Base-by-base conservation (phyloP, 805 yeast genomes). In the Komagataella mondaviorum region DNA sequence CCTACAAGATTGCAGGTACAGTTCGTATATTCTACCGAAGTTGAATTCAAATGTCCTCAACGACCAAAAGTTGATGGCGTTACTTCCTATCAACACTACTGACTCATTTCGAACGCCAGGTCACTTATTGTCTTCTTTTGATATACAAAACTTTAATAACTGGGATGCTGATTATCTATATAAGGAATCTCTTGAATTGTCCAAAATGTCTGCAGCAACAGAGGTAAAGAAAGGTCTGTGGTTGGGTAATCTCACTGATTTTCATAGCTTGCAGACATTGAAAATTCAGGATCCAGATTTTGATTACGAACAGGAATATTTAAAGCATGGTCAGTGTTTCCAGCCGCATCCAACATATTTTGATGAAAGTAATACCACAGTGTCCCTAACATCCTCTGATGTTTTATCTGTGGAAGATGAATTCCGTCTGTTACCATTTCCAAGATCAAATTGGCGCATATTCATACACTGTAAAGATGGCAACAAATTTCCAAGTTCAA, bases 161-260 rank as follows among this genome's bases (percentile, higher is more conserved):
- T 84, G 89, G 88, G 86, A 83, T 56, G 70, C 76, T 23, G 85
- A 87, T 58, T 80, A 82, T 59, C 70, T 76, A 18, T 73, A 78
- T 55, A 80, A 85, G 59, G 97, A 90, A 63, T 80, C 85, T 54
- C 70, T 85, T n/a, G 96, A 90, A 63, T 83, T 88, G 50, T 72
- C 88, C 1, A 79, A 78, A 60, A 85, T 90, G 90, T 83, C 96
- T 1, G 73, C 87, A 7, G 95, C 95, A 0, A 77, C 93, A 0
- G 75, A 71, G 10, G 68, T 87, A 1, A 47, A 56, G 3, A 52
- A 64, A 6, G 71, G 77, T 49, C 76, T 89, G 5, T 90, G 91
- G 90, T 72, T 84, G 50, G 98, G 98, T 2, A 91, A 90, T 60
- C 69, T 81, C 1, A 79, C 86, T 56, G 96, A 90, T 63, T 79